Evolutionary conservation across 306 rosid species (phyloP), one percentile per base, ranked within the genome.

Genomic region (Trifolium repens): DNA sequence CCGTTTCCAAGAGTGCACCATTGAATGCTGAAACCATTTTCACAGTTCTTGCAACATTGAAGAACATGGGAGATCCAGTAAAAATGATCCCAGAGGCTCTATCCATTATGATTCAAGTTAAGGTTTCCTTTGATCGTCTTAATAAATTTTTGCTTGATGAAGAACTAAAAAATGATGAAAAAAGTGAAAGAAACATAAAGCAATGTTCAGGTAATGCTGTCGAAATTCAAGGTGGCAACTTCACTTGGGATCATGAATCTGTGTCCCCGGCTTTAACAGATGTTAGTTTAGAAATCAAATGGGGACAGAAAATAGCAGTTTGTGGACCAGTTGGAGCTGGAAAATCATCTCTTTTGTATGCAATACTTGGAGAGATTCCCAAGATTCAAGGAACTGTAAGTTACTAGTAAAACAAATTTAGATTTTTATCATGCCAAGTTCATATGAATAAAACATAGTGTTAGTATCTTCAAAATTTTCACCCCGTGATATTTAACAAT

Each of bases 271-370:
- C 52, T 46, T 46, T 46, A 46, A 46, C 7, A 4, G 52, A 46
- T 46, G 52, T 46, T 4, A 46, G 13, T 13, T 13, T 46, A 46
- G 16, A 46, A 13, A 46, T 46, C 7, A 46, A 46, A 46, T 5
- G 16, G 52, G 52, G 52, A 46, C 52, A 46, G 7, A 46, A 46
- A 79, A 76, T 81, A 40, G 96, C 98, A 59, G 80, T 90, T 69
- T 89, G 90, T 81, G 96, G 96, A n/a, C 87, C 91, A 27, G 91
- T 93, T 70, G 94, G 96, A 55, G 88, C 93, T 0, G 98, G 98
- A 16, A 50, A 50, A 50, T 50, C 57, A 6, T 50, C 24, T 2
- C 24, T n/a, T n/a, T 6, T 50, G 57, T n/a, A 50, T 50, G 57
- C 57, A 50, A 50, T 50, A 50, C 57, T 50, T 7, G 57, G 57